Evolutionary conservation across 2,329 filamentous ascomycete species (phyloP).

Genomic region (Geosmithia putterillii): DNA sequence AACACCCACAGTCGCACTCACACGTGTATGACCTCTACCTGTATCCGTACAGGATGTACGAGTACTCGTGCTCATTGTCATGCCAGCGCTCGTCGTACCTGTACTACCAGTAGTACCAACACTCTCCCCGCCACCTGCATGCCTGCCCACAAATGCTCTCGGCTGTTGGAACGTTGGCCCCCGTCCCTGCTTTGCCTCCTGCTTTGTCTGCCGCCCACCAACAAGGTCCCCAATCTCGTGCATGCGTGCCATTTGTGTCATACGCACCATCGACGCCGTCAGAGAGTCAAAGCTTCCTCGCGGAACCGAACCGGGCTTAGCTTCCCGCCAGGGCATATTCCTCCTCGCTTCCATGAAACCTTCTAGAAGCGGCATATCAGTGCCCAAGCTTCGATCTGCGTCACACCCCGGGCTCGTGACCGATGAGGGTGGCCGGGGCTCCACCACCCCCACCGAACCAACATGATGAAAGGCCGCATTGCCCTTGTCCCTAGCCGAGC

Average conservation of each 20-base stretch:
- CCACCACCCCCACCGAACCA: background rate
- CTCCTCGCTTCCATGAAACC: background rate
- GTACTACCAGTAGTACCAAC: too few species aligned
- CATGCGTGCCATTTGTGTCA: too few species aligned
- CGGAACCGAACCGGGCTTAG: background rate
- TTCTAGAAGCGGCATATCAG: background rate
- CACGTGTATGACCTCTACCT: too few species aligned
- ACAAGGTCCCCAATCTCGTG: too few species aligned
- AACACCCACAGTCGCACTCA: too few species aligned
- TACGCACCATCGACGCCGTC: background rate
- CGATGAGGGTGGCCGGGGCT: background rate
- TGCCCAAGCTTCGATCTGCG: background rate
- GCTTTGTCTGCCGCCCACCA: too few species aligned
- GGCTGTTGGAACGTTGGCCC: slow-evolving; percentile 15
- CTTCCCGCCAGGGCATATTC: background rate
- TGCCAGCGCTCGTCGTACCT: too few species aligned
- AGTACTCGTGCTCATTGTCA: too few species aligned
- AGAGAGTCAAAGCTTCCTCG: background rate
- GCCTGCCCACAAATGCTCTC: slow-evolving; percentile 17
- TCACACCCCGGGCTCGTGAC: background rate
- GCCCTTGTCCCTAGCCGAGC: background rate
- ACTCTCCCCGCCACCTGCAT: slow-evolving; percentile 4
- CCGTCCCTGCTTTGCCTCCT: background rate
- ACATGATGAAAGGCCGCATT: background rate
- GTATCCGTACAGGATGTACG: too few species aligned